Base-by-base conservation (phyloP, 208 protist genomes). In the Endotrypanum monterogeii region DNA sequence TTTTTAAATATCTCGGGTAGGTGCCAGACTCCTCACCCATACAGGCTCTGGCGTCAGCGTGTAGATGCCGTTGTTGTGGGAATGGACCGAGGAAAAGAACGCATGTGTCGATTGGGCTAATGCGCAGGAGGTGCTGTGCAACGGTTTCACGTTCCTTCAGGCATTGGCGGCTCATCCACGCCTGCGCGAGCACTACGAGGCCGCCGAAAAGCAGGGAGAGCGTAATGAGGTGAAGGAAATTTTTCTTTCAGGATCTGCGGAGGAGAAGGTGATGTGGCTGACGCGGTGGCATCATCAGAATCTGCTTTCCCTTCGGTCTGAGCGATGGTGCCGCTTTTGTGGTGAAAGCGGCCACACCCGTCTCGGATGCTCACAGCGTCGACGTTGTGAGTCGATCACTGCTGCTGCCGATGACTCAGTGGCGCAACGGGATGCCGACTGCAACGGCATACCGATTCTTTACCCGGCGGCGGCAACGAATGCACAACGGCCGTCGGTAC, bases 101-200 rank as follows among this genome's bases (percentile, higher is more conserved):
- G 88, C 89, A 28, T 82, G 83, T 75, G 83, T 97, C 62, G 89
- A 97, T 71, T 97, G 93, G 91, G 61, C 70, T 0, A 73, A 83
- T 69, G 69, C 88, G 0, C 73, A 81, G 2, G 93, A 97, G 54
- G 88, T 89, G 4, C 48, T 95, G 11, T 63, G 78, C 56, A 93
- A 95, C 62, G 78, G 79, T 8, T 94, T 91, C 78, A 95, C 90
- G 0, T 92, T 97, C 80, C 73, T 94, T 9, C 87, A 93, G 67
- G 57, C 95, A 12, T 57, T 94, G 20, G 62, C 73, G 7, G 85
- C 80, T 14, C 90, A 97, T 56, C 83, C 88, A 1, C 67, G 72
- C 1, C 79, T 97, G 41, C 75, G 71, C 20, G 23, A 69, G 16
- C 76, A 89, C 69, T 87, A 75, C 23, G 76, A 61, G 6, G 63